Evolutionary conservation across 805 yeast species (phyloP).

Genomic region (Ogataea glucozyma): DNA sequence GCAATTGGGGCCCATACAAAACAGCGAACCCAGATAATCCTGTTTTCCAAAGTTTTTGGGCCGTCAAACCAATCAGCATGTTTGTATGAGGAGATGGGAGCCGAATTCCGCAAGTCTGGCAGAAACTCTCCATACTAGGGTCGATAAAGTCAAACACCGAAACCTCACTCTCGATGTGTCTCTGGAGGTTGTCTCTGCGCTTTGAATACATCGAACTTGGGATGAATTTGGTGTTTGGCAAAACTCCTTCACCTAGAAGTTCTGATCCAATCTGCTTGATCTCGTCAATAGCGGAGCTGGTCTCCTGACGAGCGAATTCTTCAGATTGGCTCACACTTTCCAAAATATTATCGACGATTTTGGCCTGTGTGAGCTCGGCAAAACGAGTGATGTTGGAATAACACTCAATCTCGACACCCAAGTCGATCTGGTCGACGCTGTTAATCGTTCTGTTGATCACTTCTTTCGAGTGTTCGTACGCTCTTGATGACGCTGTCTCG

Average conservation of each 20-base stretch:
- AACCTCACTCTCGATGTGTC: conserved; percentile 59
- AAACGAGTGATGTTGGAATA: conserved; percentile 65
- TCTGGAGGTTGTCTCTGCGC: conserved; percentile 59
- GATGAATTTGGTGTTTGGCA: conserved; percentile 62
- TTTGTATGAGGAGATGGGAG: conserved; percentile 43
- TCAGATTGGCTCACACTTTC: conserved; percentile 68
- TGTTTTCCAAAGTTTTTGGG: conserved; percentile 29
- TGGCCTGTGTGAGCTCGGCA: conserved; percentile 66
- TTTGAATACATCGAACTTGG: conserved; percentile 83
- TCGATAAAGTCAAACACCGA: conserved; percentile 77
- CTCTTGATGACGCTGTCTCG: conserved; percentile 57
- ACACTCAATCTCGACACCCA: conserved; percentile 56
- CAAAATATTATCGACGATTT: conserved; percentile 64
- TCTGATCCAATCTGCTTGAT: conserved; percentile 63
- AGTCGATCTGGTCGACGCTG: conserved; percentile 34
- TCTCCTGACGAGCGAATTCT: conserved; percentile 59
- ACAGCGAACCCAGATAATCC: conserved; percentile 30
- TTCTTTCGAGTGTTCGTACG: conserved; percentile 61
- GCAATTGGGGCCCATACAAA: conserved; percentile 31
- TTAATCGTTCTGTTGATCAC: conserved; percentile 54
- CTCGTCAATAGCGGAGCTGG: conserved; percentile 59
- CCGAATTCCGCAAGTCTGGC: conserved; percentile 33
- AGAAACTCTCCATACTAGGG: conserved; percentile 64
- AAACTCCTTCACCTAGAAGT: conserved; percentile 62
- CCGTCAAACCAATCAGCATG: conserved; percentile 21